phyloP scores from a whole-genome alignment of 768 basidiomycete genomes.

The Lactarius trivialis region DNA sequence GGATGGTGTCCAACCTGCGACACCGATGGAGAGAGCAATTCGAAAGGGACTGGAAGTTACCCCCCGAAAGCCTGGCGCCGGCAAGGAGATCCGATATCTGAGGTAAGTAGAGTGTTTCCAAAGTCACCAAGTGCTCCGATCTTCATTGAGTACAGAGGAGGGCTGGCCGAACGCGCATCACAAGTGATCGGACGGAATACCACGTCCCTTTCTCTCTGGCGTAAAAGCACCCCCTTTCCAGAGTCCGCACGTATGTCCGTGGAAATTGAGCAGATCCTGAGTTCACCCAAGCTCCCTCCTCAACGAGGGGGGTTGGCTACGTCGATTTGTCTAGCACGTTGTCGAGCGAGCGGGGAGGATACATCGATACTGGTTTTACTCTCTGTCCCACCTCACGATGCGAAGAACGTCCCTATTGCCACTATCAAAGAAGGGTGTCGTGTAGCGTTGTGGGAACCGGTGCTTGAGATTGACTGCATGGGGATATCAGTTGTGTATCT shows the following conservation, averaged over 20 bases:
- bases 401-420: neutral
- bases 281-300: neutral
- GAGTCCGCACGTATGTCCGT: slow-evolving; percentile 12
- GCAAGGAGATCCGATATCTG: slow-evolving; percentile 39
- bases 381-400: slow-evolving; percentile 8
- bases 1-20: slow-evolving; percentile 34
- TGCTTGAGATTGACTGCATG: neutral
- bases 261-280: slow-evolving; percentile 10
- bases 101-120: slow-evolving; percentile 36
- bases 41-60: slow-evolving; percentile 51
- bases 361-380: slow-evolving; percentile 1
- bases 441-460: slow-evolving; percentile 5
- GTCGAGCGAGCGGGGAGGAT: neutral
- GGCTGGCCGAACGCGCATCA: slow-evolving; percentile 17
- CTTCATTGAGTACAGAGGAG: slow-evolving; percentile 7
- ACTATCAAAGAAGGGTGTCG: neutral
- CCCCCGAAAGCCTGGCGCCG: slow-evolving; percentile 43
- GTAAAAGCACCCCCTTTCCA: slow-evolving; percentile 9
- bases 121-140: neutral
- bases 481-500: neutral
- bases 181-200: slow-evolving; percentile 5
- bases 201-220: slow-evolving; percentile 15
- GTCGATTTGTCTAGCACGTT: slow-evolving; percentile 14
- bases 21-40: slow-evolving; percentile 33
- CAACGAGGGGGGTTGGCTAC: neutral